Base-by-base conservation (phyloP, 768 basidiomycete genomes). In the Suillus subaureus region DNA sequence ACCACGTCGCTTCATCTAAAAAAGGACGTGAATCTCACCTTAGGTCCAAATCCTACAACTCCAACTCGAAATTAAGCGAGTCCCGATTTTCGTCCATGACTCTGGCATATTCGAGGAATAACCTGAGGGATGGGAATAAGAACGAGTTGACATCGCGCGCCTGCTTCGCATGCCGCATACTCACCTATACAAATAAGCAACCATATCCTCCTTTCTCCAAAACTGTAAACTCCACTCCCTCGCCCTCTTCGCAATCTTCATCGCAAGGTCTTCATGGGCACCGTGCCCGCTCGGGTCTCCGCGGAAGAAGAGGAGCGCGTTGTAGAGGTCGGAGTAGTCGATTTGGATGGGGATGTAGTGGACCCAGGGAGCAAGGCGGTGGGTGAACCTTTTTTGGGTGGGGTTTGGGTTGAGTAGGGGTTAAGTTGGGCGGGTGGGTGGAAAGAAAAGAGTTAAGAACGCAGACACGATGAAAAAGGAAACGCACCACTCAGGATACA, bases 281-380 rank as follows among this genome's bases (percentile, higher is more conserved):
- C 83, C 83, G 39, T 83, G 80, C n/a, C 88, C 86, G 62, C 84
- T 79, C 9, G 80, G 81, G 67, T 84, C 83, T 0, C 90, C 89
- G 0, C 85, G 83, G 77, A 91, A 91, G 80, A 93, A 93, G 0
- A 86, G 72, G 65, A 90, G 79, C 16, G 85, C 78, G 70, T 90
- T 90, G 73, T 89, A 84, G 3, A 91, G 75, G 72, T 91, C 89
- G 0, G 84, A 84, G 16, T 87, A 80, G 71, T 89, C 87, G 11
- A 87, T 68, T 68, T 85, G 82, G 9, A 90, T 78, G 3, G 89
- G 88, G 1, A 90, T 79, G 72, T 90, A 90, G 72, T 89, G 89
- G 8, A 89, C 78, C 88, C 88, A 89, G 6, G 87, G 85, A 45
- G 79, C 81, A 61, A 86, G 76, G 4, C 85, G 81, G 65, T 85